A percentile compares a stretch with the other conserved stretches of the same genome.
These are phyloP conservation scores for Micractinium sp. DNA, from an alignment of 139 green algal species.

Conservation along the genomic window DNA sequence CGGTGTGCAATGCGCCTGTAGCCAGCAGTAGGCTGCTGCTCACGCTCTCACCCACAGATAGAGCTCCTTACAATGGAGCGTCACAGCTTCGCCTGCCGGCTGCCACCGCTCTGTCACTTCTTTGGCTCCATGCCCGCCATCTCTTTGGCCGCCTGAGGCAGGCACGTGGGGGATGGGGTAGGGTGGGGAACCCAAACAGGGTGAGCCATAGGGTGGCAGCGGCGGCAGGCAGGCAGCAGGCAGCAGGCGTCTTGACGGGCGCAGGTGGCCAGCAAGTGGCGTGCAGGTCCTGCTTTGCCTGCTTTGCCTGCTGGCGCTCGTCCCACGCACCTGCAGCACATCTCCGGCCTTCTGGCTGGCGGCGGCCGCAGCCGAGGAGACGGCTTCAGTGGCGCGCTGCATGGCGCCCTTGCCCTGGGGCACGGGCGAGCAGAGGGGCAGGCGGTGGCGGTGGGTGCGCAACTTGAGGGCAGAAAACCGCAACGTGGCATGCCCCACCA, in stretches of 20 bases:
- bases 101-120: background rate
- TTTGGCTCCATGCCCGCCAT: background rate
- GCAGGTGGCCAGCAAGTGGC: no score
- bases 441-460: background rate
- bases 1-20: no score
- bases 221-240: background rate
- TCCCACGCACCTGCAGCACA: background rate
- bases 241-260: background rate
- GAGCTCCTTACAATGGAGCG: no score
- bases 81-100: no score
- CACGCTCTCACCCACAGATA: no score
- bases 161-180: background rate
- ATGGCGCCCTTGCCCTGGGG: background rate
- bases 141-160: background rate
- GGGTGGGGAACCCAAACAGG: no score
- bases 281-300: no score
- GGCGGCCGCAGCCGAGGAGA: background rate
- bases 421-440: background rate
- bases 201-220: background rate
- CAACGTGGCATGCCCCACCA: background rate
- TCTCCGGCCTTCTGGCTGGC: constrained; percentile 11
- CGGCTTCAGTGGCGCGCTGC: constrained; percentile 5
- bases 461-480: background rate
- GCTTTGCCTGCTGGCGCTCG: no score
- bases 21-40: no score